phyloP scores from a whole-genome alignment of 495 filamentous ascomycete genomes.

The Monascus purpureus region DNA sequence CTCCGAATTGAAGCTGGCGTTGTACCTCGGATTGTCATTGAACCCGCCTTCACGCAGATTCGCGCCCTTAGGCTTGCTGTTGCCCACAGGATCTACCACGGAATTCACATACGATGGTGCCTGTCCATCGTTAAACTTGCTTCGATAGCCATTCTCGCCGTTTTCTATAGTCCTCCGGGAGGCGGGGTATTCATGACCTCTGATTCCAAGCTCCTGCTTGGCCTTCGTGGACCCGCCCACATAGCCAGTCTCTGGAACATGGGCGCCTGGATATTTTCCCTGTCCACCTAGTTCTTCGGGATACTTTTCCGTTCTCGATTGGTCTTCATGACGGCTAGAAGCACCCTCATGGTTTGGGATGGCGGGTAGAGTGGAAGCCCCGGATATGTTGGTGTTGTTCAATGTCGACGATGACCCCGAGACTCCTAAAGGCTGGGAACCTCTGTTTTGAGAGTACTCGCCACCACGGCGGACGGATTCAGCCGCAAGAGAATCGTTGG shows the following conservation, averaged over 20 bases:
- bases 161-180: slow-evolving; percentile 7
- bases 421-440: slow-evolving; percentile 33
- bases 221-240: slow-evolving; percentile 26
- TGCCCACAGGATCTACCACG: slow-evolving; percentile 16
- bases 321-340: slow-evolving; percentile 28
- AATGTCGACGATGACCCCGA: slow-evolving; percentile 35
- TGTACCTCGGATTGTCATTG: slow-evolving; percentile 29
- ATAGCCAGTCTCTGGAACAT: slow-evolving; percentile 26
- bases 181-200: slow-evolving; percentile 11
- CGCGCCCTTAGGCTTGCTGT: slow-evolving; percentile 39
- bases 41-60: slow-evolving; percentile 43
- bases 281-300: slow-evolving; percentile 36
- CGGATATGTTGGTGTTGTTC: slow-evolving; percentile 41
- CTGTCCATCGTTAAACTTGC: slow-evolving; percentile 15
- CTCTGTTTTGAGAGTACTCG: slow-evolving; percentile 36
- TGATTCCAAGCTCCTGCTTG: slow-evolving; percentile 22
- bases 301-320: slow-evolving; percentile 31
- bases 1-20: slow-evolving; percentile 44
- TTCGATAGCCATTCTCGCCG: slow-evolving; percentile 15
- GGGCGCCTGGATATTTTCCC: slow-evolving; percentile 32
- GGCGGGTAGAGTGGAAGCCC: slow-evolving; percentile 35
- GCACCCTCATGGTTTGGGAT: slow-evolving; percentile 22
- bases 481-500: slow-evolving; percentile 51
- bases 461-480: slow-evolving; percentile 42
- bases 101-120: slow-evolving; percentile 33